Evolutionary conservation across 140 eudicot genomes (phyloP).

Genomic region (Cichorium intybus): DNA sequence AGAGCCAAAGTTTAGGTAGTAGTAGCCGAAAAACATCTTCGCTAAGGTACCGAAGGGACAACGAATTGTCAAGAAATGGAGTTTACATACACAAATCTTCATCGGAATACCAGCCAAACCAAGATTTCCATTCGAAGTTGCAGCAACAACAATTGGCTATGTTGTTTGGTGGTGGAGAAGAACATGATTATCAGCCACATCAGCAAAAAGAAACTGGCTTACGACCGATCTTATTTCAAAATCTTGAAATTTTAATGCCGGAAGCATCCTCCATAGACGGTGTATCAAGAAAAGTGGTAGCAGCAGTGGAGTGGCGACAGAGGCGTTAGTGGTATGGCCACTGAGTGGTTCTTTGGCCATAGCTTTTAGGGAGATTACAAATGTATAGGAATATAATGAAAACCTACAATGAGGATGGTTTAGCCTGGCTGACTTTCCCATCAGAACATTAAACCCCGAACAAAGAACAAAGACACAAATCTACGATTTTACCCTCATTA

Average conservation of each 20-base stretch:
- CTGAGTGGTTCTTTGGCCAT: conserved; percentile 57
- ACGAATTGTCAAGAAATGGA: conserved; percentile 40
- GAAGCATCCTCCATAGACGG: background rate
- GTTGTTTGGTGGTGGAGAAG: conserved; percentile 35
- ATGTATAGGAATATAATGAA: no score
- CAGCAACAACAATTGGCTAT: conserved; percentile 73
- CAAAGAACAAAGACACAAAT: no score
- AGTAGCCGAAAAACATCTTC: conserved; percentile 29
- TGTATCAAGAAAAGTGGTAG: conserved; percentile 27
- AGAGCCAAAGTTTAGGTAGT: conserved; percentile 24
- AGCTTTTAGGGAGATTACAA: no score
- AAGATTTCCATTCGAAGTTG: conserved; percentile 85
- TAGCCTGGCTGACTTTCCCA: no score
- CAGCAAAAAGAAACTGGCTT: conserved; percentile 31
- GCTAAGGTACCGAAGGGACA: conserved; percentile 19
- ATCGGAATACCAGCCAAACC: conserved; percentile 35
- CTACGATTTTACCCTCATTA: no score
- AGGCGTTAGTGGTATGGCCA: conserved; percentile 34
- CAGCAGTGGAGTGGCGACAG: conserved; percentile 12
- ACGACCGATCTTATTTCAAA: conserved; percentile 65
- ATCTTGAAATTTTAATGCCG: conserved; percentile 42
- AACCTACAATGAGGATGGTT: no score
- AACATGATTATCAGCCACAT: conserved; percentile 6
- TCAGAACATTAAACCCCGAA: no score
- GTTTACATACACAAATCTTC: conserved; percentile 13